Evolutionary conservation across 495 filamentous ascomycete genomes (phyloP).

Genomic region (Geopyxis carbonaria): DNA sequence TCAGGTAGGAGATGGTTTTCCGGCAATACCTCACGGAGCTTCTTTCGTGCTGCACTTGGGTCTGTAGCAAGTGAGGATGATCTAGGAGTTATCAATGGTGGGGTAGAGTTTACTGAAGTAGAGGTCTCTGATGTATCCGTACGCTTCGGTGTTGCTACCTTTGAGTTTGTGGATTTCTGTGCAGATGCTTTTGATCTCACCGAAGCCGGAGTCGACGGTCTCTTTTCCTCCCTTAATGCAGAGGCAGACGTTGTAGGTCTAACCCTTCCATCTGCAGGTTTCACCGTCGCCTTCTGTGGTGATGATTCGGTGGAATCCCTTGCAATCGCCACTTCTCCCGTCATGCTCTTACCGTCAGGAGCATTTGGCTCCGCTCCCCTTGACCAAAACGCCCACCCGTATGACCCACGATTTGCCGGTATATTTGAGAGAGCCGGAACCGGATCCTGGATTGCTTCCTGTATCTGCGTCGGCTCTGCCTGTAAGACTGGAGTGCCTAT

Average conservation of each 20-base stretch:
- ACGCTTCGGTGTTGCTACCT: constrained; percentile 10
- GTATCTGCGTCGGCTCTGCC: no score
- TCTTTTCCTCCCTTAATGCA: not conserved
- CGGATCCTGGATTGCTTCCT: not conserved
- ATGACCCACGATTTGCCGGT: not conserved
- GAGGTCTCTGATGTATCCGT: constrained; percentile 3
- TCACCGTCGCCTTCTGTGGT: constrained; percentile 21
- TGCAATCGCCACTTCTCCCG: constrained; percentile 20
- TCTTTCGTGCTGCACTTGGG: constrained; percentile 8
- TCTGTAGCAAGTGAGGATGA: constrained; percentile 8
- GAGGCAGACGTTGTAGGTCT: not conserved
- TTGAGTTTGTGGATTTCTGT: constrained; percentile 13
- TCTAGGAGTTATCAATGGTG: not conserved
- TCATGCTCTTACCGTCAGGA: constrained; percentile 1
- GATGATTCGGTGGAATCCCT: constrained; percentile 14
- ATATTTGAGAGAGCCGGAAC: not conserved
- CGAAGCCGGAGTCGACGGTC: constrained; percentile 1
- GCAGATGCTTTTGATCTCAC: constrained; percentile 10
- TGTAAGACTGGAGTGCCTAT: no score
- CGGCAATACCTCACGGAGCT: constrained; percentile 9
- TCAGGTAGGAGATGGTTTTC: constrained; percentile 23
- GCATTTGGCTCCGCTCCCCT: not conserved
- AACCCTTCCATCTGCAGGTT: constrained; percentile 9
- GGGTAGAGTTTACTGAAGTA: not conserved
- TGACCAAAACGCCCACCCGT: constrained; percentile 21